These are phyloP conservation scores for Xylaria polymorpha DNA, from an alignment of 2,329 filamentous ascomycete genomes.

Conservation along the genomic window DNA sequence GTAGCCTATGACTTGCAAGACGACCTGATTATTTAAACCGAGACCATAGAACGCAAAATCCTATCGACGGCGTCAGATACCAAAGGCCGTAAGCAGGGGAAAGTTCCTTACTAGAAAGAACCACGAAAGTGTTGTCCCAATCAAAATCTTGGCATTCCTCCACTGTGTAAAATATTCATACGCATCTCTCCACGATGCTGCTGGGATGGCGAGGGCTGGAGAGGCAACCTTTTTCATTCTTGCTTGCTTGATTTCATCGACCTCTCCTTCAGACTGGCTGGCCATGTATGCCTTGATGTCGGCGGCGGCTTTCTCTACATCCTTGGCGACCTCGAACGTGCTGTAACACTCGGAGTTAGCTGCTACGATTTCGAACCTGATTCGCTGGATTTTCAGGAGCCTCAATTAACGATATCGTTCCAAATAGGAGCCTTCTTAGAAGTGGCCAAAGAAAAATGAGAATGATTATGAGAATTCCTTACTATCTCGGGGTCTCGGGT, in stretches of 20 bases:
- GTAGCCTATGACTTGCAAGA: slow-evolving; percentile 79
- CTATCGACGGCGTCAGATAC: slow-evolving; percentile 49
- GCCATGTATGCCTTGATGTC: slow-evolving; percentile 73
- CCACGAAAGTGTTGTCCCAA: slow-evolving; percentile 84
- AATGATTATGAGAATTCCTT: not conserved
- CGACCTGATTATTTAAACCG: slow-evolving; percentile 78
- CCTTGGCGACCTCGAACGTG: slow-evolving; percentile 81
- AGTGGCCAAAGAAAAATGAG: not conserved
- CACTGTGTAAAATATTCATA: slow-evolving; percentile 74
- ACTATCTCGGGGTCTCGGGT: slow-evolving; percentile 82
- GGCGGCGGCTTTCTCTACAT: slow-evolving; percentile 78
- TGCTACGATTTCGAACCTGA: not conserved
- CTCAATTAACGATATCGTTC: not conserved
- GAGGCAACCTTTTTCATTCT: slow-evolving; percentile 65
- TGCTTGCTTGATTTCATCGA: slow-evolving; percentile 61
- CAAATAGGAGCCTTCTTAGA: not conserved
- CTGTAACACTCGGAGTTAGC: slow-evolving; percentile 9
- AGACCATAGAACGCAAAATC: slow-evolving; percentile 78
- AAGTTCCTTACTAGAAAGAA: slow-evolving; percentile 72
- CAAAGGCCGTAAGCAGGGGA: not conserved
- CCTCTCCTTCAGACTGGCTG: slow-evolving; percentile 60
- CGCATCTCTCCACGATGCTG: slow-evolving; percentile 77
- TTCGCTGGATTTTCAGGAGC: not conserved
- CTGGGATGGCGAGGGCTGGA: slow-evolving; percentile 69
- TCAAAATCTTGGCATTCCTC: slow-evolving; percentile 75